Evolutionary conservation across 192 early-diverging fungal species (phyloP), one percentile per base, ranked within the genome.

Genomic region (Coemansia sp.): DNA sequence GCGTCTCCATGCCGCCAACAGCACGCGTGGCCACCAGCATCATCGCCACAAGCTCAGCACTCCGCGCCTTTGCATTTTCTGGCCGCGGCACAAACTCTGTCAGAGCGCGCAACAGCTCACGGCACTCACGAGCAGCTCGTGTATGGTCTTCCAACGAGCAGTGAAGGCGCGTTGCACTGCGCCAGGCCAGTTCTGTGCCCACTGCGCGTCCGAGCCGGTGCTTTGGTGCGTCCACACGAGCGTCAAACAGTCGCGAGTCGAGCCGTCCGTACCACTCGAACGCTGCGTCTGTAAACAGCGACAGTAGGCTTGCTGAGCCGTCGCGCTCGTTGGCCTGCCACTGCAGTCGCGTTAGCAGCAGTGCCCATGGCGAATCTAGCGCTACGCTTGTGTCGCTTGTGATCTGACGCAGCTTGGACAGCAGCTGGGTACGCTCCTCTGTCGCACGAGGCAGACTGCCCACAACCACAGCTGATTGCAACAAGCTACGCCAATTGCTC

Each of bases 181-280:
- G 39, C 77, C 67, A 75, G 0, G 65, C 35, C 9, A 80, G 50
- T 63, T 73, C 72, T 5, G 77, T 74, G 19, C 65, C 77, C 14
- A 80, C 65, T 2, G 77, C 62, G 7, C 60, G 68, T 14, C 45
- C 17, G 11, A 73, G 62, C 1, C 60, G 61, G 22, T 48, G 52
- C 1, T 49, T 25, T 1, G 76, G 62, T n/a, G 60, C 25, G 4
- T 51, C 51, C 2, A 73, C 49, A 14, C 55, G 21, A 17, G 22
- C n/a, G n/a, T 17, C 39, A 10, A 66, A 23, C 3, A 56, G 0
- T 1, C 22, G 32, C 2, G 22, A 21, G 8, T 39, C 35, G 35
- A 80, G 41, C 4, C 24, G 48, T 49, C 23, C 49, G 47, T 67
- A 41, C 77, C 77, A 80, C 14, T 35, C 50, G 24, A 59, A 65